Base-by-base conservation (phyloP, 2,329 filamentous ascomycete species). In the Ilyonectria destructans region DNA sequence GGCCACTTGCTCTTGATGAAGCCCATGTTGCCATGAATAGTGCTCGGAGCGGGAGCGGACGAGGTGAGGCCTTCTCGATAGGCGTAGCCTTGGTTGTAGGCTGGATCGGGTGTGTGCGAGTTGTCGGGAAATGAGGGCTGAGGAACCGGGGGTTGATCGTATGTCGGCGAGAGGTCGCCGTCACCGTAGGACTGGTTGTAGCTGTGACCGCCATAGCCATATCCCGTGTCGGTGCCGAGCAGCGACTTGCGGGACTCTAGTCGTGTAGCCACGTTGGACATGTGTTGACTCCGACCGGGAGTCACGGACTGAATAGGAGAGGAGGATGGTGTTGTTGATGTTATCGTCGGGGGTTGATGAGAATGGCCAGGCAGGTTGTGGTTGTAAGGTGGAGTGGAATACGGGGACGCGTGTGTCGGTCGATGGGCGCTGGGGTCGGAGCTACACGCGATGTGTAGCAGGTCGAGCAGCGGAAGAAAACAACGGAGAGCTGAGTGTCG, bases 1-100 rank as follows among this genome's bases (percentile, higher is more conserved):
- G 95, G 95, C 96, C 96, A 99, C 77, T 88, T 89, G 65, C 93
- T 93, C 79, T 91, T 93, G 75, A 97, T 92, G 75, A 93, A 90
- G 79, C 95, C 96, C 85, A 95, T 75, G 63, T 70, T 77, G 67
- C 75, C 75, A 46, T 74, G 74, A 49, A 77, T 73, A 35, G 80
- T 77, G 65, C 79, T 80, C 49, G 71, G 68, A 17, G 80, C 73
- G 13, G 78, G 76, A 35, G 74, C 73, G 19, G 82, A 81, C 31
- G 80, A 71, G 13, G 77, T 74, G 43, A 82, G 64, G 48, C 79
- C 82, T 71, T 83, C 79, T 55, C 82, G 80, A 57, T 79, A 77
- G 23, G 81, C 81, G 68, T 81, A 82, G 33, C 79, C 78, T 55
- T 82, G 77, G 43, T 82, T 76, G 61, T 76, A 78, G 58, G 71